Percentiles rank a stretch among this genome's conserved stretches.
phyloP scores from a whole-genome alignment of 306 rosid species.

The Cicer pinnatifidum region DNA sequence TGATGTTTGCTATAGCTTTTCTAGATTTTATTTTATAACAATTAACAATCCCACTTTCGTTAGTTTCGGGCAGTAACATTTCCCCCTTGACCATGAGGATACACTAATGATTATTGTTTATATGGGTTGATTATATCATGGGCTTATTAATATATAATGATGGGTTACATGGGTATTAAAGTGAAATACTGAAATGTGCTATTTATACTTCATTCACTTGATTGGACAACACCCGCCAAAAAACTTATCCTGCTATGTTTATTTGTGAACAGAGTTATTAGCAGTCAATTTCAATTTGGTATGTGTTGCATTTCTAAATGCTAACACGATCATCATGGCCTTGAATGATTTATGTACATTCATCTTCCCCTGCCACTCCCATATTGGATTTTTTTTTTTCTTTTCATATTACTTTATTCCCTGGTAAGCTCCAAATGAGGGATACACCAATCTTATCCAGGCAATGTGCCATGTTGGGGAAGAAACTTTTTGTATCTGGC shows the following conservation, averaged over 20 bases:
- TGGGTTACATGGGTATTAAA: not conserved
- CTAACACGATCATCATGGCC: not conserved
- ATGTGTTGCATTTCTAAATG: constrained; percentile 18
- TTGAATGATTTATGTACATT: constrained; percentile 18
- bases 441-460: not conserved
- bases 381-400: not conserved
- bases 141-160: not conserved
- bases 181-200: constrained; percentile 5
- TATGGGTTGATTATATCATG: not conserved
- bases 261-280: not conserved
- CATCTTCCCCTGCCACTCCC: not conserved
- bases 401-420: not conserved
- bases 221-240: not conserved
- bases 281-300: not conserved
- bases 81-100: not conserved
- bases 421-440: constrained; percentile 15
- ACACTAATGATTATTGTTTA: not conserved
- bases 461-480: not conserved
- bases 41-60: not conserved
- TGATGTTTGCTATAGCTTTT: not conserved
- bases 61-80: not conserved
- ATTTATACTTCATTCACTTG: constrained; percentile 10
- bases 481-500: constrained; percentile 36
- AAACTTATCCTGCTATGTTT: constrained; percentile 1
- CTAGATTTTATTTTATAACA: not conserved